Conservation (phyloP, 345 rosid species). For the Hirschfeldia incana region DNA sequence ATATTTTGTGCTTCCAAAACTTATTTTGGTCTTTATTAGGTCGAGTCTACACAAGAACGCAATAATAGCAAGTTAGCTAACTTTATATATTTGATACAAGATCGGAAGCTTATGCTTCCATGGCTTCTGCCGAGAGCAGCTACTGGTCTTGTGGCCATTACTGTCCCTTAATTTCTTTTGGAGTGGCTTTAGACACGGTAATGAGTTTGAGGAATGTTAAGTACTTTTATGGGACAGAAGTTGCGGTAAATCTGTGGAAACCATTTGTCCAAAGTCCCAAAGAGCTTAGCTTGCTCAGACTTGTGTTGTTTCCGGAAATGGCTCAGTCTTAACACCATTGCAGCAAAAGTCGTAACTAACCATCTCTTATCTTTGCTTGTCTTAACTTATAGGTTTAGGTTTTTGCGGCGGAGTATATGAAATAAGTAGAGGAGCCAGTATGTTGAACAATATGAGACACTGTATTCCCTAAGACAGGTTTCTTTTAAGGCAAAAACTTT, state of each 20-base stretch:
- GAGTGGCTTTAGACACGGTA: not conserved
- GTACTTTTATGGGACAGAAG: not conserved
- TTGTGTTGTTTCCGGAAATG: not conserved
- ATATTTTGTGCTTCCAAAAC: too few relatives aligned
- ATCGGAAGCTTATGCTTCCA: not conserved
- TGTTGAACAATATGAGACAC: slow-evolving; percentile 44
- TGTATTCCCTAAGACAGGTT: too few relatives aligned
- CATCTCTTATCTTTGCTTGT: too few relatives aligned
- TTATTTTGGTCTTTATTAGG: too few relatives aligned
- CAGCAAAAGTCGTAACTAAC: too few relatives aligned
- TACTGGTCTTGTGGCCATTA: not conserved
- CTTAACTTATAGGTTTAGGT: slow-evolving; percentile 32
- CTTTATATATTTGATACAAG: not conserved
- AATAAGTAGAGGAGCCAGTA: slow-evolving; percentile 48
- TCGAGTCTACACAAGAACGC: too few relatives aligned
- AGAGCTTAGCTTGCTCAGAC: not conserved
- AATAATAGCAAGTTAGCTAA: too few relatives aligned
- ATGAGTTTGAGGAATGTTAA: too few relatives aligned
- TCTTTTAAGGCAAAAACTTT: too few relatives aligned
- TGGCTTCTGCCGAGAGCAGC: not conserved
- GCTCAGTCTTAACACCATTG: not conserved
- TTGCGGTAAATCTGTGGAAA: not conserved
- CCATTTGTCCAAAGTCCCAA: not conserved
- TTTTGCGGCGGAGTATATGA: slow-evolving; percentile 56
- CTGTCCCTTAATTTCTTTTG: not conserved